phyloP scores from a whole-genome alignment of 2,329 filamentous ascomycete species.

The Aspergillus uvarum region DNA sequence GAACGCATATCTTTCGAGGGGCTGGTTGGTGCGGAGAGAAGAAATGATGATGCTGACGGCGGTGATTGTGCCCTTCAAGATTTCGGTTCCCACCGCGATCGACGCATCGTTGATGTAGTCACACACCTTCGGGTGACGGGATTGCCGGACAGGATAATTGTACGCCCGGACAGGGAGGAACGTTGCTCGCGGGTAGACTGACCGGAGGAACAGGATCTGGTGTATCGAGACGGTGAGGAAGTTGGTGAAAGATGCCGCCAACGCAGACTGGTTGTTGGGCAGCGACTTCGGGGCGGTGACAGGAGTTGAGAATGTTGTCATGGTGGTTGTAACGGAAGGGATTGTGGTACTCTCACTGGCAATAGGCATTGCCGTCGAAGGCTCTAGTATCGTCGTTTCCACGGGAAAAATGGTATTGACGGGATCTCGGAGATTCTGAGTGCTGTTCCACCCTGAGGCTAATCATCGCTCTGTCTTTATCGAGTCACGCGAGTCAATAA shows the following conservation, averaged over 20 bases:
- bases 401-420: constrained; percentile 36
- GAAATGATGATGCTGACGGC: constrained; percentile 59
- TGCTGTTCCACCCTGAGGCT: constrained; percentile 45
- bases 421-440: constrained; percentile 42
- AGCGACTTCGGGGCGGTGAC: constrained; percentile 43
- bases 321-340: constrained; percentile 34
- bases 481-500: constrained; percentile 29
- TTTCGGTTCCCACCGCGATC: constrained; percentile 66
- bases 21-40: constrained; percentile 49
- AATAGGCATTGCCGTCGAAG: constrained; percentile 41
- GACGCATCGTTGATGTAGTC: constrained; percentile 82
- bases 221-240: constrained; percentile 83
- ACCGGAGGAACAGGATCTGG: constrained; percentile 79
- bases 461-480: constrained; percentile 45
- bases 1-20: constrained; percentile 61
- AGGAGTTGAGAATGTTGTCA: constrained; percentile 42
- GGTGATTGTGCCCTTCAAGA: constrained; percentile 60
- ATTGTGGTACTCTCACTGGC: constrained; percentile 43
- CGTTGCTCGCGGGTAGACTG: constrained; percentile 72
- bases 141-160: constrained; percentile 81
- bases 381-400: constrained; percentile 34
- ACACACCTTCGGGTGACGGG: constrained; percentile 80
- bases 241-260: constrained; percentile 69
- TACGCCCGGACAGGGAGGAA: constrained; percentile 80
- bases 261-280: constrained; percentile 54